These are phyloP conservation scores for Epichloe aotearoae DNA, from an alignment of 2,329 filamentous ascomycete species.

Conservation along the genomic window DNA sequence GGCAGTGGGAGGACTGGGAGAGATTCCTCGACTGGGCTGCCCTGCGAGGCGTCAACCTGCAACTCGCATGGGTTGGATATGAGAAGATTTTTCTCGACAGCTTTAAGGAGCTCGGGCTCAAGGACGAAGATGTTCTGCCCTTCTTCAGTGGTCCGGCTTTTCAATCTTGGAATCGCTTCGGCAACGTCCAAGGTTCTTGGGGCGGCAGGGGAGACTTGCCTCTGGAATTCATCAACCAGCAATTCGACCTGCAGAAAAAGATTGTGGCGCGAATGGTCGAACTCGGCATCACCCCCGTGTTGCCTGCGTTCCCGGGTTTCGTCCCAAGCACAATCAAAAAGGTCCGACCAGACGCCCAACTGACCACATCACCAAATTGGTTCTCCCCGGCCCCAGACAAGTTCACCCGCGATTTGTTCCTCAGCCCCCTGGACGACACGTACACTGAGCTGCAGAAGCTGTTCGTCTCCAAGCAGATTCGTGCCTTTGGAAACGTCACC, in stretches of 20 bases:
- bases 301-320: slow-evolving; percentile 37
- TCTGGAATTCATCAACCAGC: slow-evolving; percentile 30
- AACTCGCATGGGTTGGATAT: slow-evolving; percentile 37
- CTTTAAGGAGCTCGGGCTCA: slow-evolving; percentile 31
- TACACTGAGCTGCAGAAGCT: slow-evolving; percentile 30
- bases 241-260: slow-evolving; percentile 33
- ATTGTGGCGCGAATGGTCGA: slow-evolving; percentile 36
- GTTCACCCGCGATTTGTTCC: slow-evolving; percentile 33
- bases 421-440: slow-evolving; percentile 30
- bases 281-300: slow-evolving; percentile 37
- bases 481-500: slow-evolving; percentile 33
- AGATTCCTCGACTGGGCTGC: slow-evolving; percentile 38
- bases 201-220: slow-evolving; percentile 25
- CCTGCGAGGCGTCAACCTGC: slow-evolving; percentile 36
- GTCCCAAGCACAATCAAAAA: slow-evolving; percentile 29
- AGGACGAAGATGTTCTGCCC: slow-evolving; percentile 27
- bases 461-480: slow-evolving; percentile 32
- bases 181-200: slow-evolving; percentile 39
- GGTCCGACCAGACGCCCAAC: slow-evolving; percentile 26
- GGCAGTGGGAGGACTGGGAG: slow-evolving; percentile 41
- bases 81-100: slow-evolving; percentile 37
- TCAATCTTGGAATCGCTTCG: slow-evolving; percentile 40
- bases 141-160: slow-evolving; percentile 39
- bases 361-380: slow-evolving; percentile 32
- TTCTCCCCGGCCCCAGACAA: slow-evolving; percentile 12